Evolutionary conservation across 306 rosid genomes (phyloP), one percentile per base, ranked within the genome.

Genomic region (Quercus rubra): DNA sequence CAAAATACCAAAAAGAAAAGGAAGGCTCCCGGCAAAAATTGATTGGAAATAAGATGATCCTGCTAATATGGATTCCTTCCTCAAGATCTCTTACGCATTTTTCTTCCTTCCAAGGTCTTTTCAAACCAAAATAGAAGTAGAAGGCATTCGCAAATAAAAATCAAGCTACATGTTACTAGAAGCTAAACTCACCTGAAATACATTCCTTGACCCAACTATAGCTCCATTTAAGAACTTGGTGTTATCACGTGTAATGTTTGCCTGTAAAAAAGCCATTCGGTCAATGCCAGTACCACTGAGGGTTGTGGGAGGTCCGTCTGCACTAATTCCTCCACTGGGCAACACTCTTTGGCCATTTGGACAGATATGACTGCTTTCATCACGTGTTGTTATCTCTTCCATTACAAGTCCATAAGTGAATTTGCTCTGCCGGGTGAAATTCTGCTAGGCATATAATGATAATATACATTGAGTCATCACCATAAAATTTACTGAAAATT

Each of bases 231-330:
- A 92, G 80, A 95, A 95, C 73, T 88, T 93, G 57, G 99, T 93
- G 81, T 95, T 95, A 82, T 95, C 99, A 5, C 97, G 97, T 0
- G 98, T 95, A 77, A 95, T 95, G 82, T 95, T 95, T 61, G 99
- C 91, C 79, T 95, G 98, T 74, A 95, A 74, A 81, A 95, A 95
- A 70, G 98, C 97, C 94, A 93, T 80, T 21, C 85, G 94, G 69
- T 95, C 99, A 73, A 91, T 75, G 84, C 99, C 99, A 73, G 97
- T 93, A 19, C 97, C 98, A n/a, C 98, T 90, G 63, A 95, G 96
- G 76, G 97, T 95, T 78, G 99, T 95, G 46, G 98, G 98, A 79
- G 99, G 99, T 83, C 99, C 99, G 83, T 93, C 94, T 19, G 91
- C 88, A 82, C 92, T 91, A 55, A 95, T 87, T 81, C 92, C 96